phyloP scores from a whole-genome alignment of 2,329 filamentous ascomycete species.

The Ceratocystis colombiana region DNA sequence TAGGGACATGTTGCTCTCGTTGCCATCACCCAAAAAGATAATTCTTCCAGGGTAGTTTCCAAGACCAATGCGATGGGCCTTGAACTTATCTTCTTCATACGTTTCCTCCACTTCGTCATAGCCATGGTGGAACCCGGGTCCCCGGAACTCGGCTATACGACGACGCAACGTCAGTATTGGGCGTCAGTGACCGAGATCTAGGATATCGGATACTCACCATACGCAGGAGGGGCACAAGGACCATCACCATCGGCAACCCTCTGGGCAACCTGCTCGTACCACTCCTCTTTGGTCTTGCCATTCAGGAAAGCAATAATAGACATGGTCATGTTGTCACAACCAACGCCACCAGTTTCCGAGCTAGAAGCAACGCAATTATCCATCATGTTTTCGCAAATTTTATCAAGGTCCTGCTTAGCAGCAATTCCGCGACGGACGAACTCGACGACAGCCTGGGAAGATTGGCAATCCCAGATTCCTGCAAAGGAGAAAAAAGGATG shows the following conservation, averaged over 20 bases:
- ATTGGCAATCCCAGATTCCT: slow-evolving; percentile 99
- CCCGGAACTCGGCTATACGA: slow-evolving; percentile 67
- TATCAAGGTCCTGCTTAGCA: slow-evolving; percentile 85
- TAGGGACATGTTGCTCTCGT: slow-evolving; percentile 62
- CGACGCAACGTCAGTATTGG: slow-evolving; percentile 26
- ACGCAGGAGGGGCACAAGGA: slow-evolving; percentile 96
- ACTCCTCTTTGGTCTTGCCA: slow-evolving; percentile 90
- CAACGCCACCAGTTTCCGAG: slow-evolving; percentile 93
- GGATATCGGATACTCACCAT: slow-evolving; percentile 62
- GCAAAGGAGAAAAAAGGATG: slow-evolving; percentile 21
- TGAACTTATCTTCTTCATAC: slow-evolving; percentile 65
- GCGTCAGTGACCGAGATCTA: slow-evolving; percentile 28
- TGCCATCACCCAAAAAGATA: slow-evolving; percentile 91
- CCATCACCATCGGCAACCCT: slow-evolving; percentile 94
- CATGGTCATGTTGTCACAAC: slow-evolving; percentile 99
- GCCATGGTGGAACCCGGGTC: slow-evolving; percentile 70
- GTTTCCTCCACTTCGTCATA: slow-evolving; percentile 70
- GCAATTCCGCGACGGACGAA: slow-evolving; percentile 95
- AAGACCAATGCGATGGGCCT: slow-evolving; percentile 45
- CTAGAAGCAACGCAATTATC: slow-evolving; percentile 97
- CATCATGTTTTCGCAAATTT: slow-evolving; percentile 99
- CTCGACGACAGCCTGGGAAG: slow-evolving; percentile 91
- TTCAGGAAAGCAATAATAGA: slow-evolving; percentile 76
- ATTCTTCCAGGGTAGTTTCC: slow-evolving; percentile 72
- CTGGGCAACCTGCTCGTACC: slow-evolving; percentile 92